Evolutionary conservation across 2,329 filamentous ascomycete species (phyloP).

Genomic region (Fusarium brevicatenulatum): DNA sequence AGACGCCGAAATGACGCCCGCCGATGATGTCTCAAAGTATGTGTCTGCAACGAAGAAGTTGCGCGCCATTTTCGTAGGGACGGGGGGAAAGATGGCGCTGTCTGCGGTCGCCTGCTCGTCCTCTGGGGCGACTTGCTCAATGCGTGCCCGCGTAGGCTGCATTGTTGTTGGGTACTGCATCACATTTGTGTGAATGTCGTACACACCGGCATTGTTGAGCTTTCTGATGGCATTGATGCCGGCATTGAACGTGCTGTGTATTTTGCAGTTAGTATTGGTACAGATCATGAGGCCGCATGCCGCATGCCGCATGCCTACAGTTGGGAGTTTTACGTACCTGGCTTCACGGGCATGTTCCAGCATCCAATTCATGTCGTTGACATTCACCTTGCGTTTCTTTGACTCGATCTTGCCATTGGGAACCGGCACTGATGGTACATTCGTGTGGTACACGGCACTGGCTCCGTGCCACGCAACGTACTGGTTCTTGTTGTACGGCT

Average conservation of each 20-base stretch:
- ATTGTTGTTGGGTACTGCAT: conserved; percentile 89
- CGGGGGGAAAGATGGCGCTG: conserved; percentile 56
- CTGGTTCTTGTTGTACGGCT: conserved; percentile 98
- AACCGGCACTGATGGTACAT: conserved; percentile 78
- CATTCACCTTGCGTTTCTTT: conserved; percentile 86
- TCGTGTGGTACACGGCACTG: conserved; percentile 92
- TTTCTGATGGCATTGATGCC: conserved; percentile 74
- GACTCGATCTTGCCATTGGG: conserved; percentile 79
- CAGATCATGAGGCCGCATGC: background rate
- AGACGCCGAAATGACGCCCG: conserved; percentile 56
- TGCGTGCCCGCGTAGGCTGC: conserved; percentile 88
- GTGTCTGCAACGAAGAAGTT: conserved; percentile 68
- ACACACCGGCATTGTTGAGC: conserved; percentile 78
- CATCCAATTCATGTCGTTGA: conserved; percentile 97
- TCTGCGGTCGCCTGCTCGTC: conserved; percentile 46
- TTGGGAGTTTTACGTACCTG: conserved; percentile 67
- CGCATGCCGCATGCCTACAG: background rate
- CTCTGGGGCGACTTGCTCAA: conserved; percentile 73
- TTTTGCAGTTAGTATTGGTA: conserved; percentile 15
- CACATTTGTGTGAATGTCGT: conserved; percentile 92
- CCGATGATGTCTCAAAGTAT: conserved; percentile 62
- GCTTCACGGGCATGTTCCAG: conserved; percentile 92
- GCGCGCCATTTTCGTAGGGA: conserved; percentile 61
- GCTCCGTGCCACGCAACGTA: conserved; percentile 99
- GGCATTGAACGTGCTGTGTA: conserved; percentile 81